Base-by-base conservation (phyloP, 2,329 filamentous ascomycete species). In the Tricladium varicosporioides region DNA sequence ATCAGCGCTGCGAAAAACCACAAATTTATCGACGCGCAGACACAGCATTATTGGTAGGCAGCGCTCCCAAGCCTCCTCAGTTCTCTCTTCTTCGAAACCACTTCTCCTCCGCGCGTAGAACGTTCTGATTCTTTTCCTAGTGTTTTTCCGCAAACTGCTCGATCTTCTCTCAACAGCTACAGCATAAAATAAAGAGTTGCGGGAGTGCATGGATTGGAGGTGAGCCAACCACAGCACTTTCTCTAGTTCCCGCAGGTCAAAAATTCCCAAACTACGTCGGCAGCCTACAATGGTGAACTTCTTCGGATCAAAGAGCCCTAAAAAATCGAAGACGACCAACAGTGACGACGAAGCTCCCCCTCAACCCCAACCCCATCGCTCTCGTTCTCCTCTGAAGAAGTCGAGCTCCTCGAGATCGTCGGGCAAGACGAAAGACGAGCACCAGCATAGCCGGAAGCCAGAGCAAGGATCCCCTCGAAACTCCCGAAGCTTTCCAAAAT, bases 241-340 rank as follows among this genome's bases (percentile, higher is more conserved):
- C 22, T 27, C 22, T 27, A 27, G 22, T 27, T 27, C 22, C 22
- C 22, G 22, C 22, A 27, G 22, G 22, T 27, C 22, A 27, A 27
- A 27, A 27, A 27, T 27, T 27, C 22, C 22, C 22, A 27, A 7
- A 27, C 22, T 27, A 27, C 36, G 36, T 40, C 36, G 36, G 36
- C 36, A 40, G 36, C 36, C 36, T 40, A 40, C 36, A 13, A 40
- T 40, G 67, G 70, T 70, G 68, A 69, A 70, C 65, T 63, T 71
- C 69, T 70, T 71, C 62, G 22, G 22, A 27, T 69, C 67, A 47
- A 71, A 69, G 61, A 62, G 66, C 51, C 60, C 66, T 48, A 71
- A 69, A 61, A 72, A 71, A 63, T 53, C 67, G 58, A 69, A 69
- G 60, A 54, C 64, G 22, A 44, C 65, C 45, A 54, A 60, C 45